Evolutionary conservation across 2,329 filamentous ascomycete genomes (phyloP), one percentile per base, ranked within the genome.

Genomic region (Thermomyces lanuginosus): DNA sequence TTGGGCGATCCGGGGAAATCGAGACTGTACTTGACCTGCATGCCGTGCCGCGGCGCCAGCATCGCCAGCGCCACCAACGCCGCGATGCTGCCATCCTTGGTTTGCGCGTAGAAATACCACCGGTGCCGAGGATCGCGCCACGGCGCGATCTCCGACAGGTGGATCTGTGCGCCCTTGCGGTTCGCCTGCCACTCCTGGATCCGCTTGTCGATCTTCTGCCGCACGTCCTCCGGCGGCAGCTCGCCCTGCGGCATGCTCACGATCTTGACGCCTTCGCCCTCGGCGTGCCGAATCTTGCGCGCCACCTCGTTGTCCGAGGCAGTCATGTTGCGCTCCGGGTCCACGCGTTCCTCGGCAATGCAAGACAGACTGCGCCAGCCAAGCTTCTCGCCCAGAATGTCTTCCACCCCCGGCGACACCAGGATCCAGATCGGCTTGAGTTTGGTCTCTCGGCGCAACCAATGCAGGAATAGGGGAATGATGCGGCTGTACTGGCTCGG

Each of bases 21-120:
- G 29, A 93, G 71, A n/a, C 78, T 79, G 62, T 89, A 92, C 60
- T 93, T 93, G 48, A 92, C 76, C 59, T 93, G 84, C 72, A 82
- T 91, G 29, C 84, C 84, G 48, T 91, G 71, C 18, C 69, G 63
- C 2, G 82, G 80, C 3, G 77, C 70, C 15, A 93, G 69, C 50
- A 82, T 78, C 28, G 79, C 78, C 42, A 93, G 62, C 6, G 86
- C 74, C n/a, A 86, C 76, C 32, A 93, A 67, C 17, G 77, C 76
- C 21, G 66, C 66, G 30, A 93, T 70, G 33, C 66, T 69, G 36
- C 78, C 78, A 9, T 79, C 67, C 43, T 69, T 64, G 38, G 78
- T 78, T 37, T 75, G 66, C 6, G 81, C 77, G 42, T 81, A 78
- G 46, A 84, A 80, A 60, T 92, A 93, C 37, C 81, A 76, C 9